Evolutionary conservation across 1,284 basidiomycete genomes (phyloP), one percentile per base, ranked within the genome.

Genomic region (Ustilago tritici): DNA sequence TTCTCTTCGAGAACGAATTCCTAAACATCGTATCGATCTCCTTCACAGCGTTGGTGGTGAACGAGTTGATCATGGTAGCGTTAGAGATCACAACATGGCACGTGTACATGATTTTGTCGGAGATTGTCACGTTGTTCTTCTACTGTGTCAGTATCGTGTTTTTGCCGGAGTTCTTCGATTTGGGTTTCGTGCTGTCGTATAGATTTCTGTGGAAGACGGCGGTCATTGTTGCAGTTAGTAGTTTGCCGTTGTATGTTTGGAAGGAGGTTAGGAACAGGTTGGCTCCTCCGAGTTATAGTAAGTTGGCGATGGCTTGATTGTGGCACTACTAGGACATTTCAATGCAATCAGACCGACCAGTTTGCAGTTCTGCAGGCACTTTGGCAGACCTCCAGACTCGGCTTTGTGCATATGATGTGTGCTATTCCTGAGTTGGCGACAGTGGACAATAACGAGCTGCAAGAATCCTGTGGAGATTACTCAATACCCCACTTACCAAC

Each of bases 1-100:
- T 98, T 1, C 89, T 99, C 1, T 99, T 99, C 87, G 97, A 99
- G 87, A 96, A 91, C 76, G 95, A 99, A 84, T 98, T 99, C 87
- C 87, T 99, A 77, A 97, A 99, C 86, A 98, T 99, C 76, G 96
- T 99, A 52, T 92, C 94, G 19, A 99, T 99, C 79, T 98, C 95
- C 0, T 99, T 98, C 87, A 98, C 95, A 0, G 94, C 97, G 0
- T 89, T 99, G 56, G 92, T 99, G 68, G 88, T 99, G 43, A 99
- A 99, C 87, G 97, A 99, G 86, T 90, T 99, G 57, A 95, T 99
- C 87, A 99, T 99, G 97, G 97, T 99, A 47, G 95, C 95, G 0
- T 87, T 98, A 73, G 95, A 98, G 87, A 95, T 98, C 73, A 98
- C 95, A 0, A 98, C 94, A 70, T 99, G 95, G 96, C 97, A 99